These are phyloP conservation scores for Hypoxylon sp. DNA, from an alignment of 2,329 filamentous ascomycete species.

Conservation along the genomic window DNA sequence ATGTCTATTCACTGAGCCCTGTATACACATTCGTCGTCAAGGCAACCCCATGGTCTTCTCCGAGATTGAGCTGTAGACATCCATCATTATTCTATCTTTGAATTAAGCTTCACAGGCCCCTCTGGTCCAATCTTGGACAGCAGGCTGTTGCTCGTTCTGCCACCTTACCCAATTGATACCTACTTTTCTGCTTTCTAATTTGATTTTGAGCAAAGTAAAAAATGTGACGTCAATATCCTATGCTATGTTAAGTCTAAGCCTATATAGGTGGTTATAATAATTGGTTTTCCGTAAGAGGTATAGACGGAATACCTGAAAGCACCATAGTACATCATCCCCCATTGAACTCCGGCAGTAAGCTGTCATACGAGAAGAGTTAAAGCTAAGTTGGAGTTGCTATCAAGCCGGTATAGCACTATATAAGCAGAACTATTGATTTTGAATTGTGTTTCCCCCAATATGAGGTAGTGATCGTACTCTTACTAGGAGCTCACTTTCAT, in stretches of 20 bases:
- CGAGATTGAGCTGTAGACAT: neutral
- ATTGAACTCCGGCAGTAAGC: too few relatives aligned
- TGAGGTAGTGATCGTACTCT: neutral
- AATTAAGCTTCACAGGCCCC: neutral
- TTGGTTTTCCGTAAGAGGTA: neutral
- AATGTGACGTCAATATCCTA: neutral
- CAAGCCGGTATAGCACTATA: too few relatives aligned
- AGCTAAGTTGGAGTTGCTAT: too few relatives aligned
- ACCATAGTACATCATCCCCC: neutral
- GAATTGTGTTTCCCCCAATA: too few relatives aligned
- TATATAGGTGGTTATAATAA: neutral
- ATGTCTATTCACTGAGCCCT: too few relatives aligned
- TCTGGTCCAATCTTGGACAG: too few relatives aligned
- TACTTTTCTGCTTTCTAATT: neutral
- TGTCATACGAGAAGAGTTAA: too few relatives aligned
- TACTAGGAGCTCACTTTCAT: too few relatives aligned
- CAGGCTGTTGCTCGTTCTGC: neutral
- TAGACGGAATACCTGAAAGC: neutral
- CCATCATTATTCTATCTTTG: neutral
- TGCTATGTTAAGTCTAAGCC: neutral
- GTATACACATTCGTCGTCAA: neutral
- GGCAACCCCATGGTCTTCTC: neutral
- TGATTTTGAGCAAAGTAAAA: neutral
- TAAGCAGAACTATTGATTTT: too few relatives aligned
- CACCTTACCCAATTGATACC: neutral